Conservation (phyloP, 805 yeast species). For the Blastobotrys robertii region DNA sequence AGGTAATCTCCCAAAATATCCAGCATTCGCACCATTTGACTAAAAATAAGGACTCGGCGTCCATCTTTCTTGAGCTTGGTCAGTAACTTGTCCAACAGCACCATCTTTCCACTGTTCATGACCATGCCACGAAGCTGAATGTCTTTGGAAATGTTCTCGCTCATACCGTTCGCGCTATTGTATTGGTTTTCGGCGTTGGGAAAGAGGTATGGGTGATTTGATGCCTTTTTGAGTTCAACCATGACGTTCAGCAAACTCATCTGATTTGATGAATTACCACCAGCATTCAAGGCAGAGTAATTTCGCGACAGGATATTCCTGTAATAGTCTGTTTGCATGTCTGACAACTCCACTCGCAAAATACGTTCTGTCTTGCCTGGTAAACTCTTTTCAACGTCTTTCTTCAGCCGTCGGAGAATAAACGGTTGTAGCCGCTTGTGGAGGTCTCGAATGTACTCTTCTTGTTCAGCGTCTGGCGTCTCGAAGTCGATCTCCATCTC, state of each 20-base stretch:
- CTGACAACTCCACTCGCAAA: slow-evolving; percentile 88
- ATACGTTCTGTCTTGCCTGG: slow-evolving; percentile 96
- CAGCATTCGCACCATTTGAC: slow-evolving; percentile 95
- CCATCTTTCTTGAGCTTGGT: slow-evolving; percentile 85
- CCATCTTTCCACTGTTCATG: slow-evolving; percentile 99
- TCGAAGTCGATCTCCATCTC: slow-evolving; percentile 96
- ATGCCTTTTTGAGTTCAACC: slow-evolving; percentile 94
- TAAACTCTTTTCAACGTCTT: slow-evolving; percentile 93
- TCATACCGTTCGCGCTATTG: slow-evolving; percentile 33
- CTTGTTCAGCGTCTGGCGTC: slow-evolving; percentile 78
- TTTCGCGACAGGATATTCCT: slow-evolving; percentile 88
- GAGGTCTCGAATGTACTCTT: slow-evolving; percentile 73
- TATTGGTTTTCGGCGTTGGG: slow-evolving; percentile 83
- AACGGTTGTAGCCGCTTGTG: slow-evolving; percentile 84
- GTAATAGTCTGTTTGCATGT: slow-evolving; percentile 89
- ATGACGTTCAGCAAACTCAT: slow-evolving; percentile 81
- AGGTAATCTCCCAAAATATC: slow-evolving; percentile 93
- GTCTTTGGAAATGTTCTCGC: slow-evolving; percentile 52
- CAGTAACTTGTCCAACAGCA: slow-evolving; percentile 77
- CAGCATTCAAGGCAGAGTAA: slow-evolving; percentile 83
- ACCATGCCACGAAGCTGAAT: slow-evolving; percentile 79
- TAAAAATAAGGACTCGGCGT: slow-evolving; percentile 87
- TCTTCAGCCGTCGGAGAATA: slow-evolving; percentile 84
- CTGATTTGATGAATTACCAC: slow-evolving; percentile 64
- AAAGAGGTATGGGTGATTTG: slow-evolving; percentile 93